phyloP scores from a whole-genome alignment of 2,329 filamentous ascomycete genomes.

The Microthyrium microscopicum region DNA sequence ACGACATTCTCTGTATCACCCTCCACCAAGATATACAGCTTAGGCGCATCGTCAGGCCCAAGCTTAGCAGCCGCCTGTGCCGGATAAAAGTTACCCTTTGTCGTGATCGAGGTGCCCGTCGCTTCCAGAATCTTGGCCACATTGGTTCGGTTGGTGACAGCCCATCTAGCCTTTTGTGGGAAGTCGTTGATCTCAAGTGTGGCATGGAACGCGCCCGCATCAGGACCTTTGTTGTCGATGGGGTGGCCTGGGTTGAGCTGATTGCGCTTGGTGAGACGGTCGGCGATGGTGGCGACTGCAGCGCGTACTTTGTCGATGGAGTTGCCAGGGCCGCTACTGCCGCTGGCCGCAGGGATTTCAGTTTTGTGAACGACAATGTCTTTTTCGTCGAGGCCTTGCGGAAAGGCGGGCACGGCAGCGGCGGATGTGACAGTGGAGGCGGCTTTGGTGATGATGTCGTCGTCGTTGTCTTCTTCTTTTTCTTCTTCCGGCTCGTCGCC shows the following conservation, averaged over 20 bases:
- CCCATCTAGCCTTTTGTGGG: conserved; percentile 95
- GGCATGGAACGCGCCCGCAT: conserved; percentile 90
- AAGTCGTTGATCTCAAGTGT: conserved; percentile 99
- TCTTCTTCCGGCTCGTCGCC: conserved; percentile 1
- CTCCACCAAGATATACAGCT: conserved; percentile 94
- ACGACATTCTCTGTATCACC: conserved; percentile 91
- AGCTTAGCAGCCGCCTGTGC: conserved; percentile 59
- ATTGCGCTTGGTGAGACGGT: conserved; percentile 73
- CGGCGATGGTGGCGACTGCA: conserved; percentile 80
- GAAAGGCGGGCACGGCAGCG: background rate
- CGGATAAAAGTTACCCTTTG: conserved; percentile 81
- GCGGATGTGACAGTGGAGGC: background rate
- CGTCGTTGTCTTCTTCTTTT: background rate
- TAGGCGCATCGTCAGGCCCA: conserved; percentile 52
- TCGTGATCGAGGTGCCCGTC: conserved; percentile 91
- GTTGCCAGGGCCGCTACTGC: too few species aligned
- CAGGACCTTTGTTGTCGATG: conserved; percentile 95
- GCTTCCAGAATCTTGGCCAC: conserved; percentile 94
- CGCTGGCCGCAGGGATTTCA: conserved; percentile 34
- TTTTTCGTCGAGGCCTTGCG: too few species aligned
- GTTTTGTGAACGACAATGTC: conserved; percentile 61
- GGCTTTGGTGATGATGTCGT: background rate
- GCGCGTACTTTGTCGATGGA: conserved; percentile 50
- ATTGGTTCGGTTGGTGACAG: conserved; percentile 94
- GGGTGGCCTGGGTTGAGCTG: conserved; percentile 73